Base-by-base conservation (phyloP, 1,139 yeast species). In the Debaryomyces nepalensis region DNA sequence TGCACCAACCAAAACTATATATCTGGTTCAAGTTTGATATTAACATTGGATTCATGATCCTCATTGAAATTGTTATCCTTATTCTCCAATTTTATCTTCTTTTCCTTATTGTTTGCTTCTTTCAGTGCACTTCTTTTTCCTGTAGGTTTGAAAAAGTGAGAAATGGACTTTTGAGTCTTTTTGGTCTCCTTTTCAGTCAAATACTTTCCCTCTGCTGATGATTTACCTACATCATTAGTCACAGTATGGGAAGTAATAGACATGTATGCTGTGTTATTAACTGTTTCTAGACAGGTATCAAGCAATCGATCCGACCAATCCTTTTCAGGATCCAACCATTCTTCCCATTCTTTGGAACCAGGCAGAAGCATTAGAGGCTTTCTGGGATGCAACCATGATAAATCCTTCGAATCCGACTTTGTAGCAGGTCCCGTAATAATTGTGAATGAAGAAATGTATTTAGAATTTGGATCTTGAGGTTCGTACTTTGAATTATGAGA, bases 321-420 rank as follows among this genome's bases (percentile, higher is more conserved):
- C 45, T 64, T 49, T 0, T 63, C 57, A 0, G 81, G 77, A 46
- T 79, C 66, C 34, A 88, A 59, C 96, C 97, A 88, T 5, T 61
- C 58, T 10, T 73, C 58, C 79, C 91, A 82, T 23, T 69, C 77
- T 15, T 64, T 49, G 0, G 82, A 65, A 1, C 77, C 79, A 0
- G 90, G 88, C 23, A 67, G 70, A 4, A 89, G 47, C 26, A 88
- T 73, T 2, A 87, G 69, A 0, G 97, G 97, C 78, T 87, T 88
- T 20, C 97, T 68, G 1, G 68, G 61, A 58, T 90, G 97, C 4
- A 90, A 63, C 88, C 91, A 85, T 32, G 71, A 64, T 44, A 89
- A 53, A 43, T 76, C 77, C 26, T 73, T 62, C 6, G 50, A 42
- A 40, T 70, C 78, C 4, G 54, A 50, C 12, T 64, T 59, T 0